Conservation (phyloP, 768 basidiomycete species). For the Dioszegia hungarica region DNA sequence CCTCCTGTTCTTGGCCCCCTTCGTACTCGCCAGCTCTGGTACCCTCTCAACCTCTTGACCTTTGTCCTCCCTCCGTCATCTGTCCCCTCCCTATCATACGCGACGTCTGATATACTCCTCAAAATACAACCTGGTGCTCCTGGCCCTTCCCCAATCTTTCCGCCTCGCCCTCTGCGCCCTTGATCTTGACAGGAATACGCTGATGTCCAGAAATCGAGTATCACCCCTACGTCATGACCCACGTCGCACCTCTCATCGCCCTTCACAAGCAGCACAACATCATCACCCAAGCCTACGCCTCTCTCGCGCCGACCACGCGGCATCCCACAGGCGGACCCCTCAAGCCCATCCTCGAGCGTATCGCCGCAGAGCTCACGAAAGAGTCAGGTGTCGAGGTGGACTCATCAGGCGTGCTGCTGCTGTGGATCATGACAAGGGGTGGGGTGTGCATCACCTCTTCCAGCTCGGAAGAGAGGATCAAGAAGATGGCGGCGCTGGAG, state of each 20-base stretch:
- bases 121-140: no score
- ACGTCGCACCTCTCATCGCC: slow-evolving; percentile 35
- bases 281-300: slow-evolving; percentile 37
- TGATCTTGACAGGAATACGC: no score
- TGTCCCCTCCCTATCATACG: no score
- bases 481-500: slow-evolving; percentile 24
- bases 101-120: no score
- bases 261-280: slow-evolving; percentile 38
- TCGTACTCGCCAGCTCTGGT: no score
- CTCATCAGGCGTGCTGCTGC: slow-evolving; percentile 26
- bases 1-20: no score
- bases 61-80: no score
- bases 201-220: slow-evolving; percentile 31
- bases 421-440: slow-evolving; percentile 42
- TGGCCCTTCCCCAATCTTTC: no score
- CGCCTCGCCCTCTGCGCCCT: no score
- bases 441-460: slow-evolving; percentile 40
- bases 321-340: slow-evolving; percentile 39
- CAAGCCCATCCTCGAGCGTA: slow-evolving; percentile 32
- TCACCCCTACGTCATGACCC: slow-evolving; percentile 43
- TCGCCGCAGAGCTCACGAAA: slow-evolving; percentile 22
- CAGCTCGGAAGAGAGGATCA: slow-evolving; percentile 22
- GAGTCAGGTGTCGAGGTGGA: slow-evolving; percentile 36
- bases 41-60: no score
- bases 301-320: slow-evolving; percentile 36